These are phyloP conservation scores for Cyclospora cayetanensis DNA, from an alignment of 169 alveolate genomes.

Conservation along the genomic window DNA sequence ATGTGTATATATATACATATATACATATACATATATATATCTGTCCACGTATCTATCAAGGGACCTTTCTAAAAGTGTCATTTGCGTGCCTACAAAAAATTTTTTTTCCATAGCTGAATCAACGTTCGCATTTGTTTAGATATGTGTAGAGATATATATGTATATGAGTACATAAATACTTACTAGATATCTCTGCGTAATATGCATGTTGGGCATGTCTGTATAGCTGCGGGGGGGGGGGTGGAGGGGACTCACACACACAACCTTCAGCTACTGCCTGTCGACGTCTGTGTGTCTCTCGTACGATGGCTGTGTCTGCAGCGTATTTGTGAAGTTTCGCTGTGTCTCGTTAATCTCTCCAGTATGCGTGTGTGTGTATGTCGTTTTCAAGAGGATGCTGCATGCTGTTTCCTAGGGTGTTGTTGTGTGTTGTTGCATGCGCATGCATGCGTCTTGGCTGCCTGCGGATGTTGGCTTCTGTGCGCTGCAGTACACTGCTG, in stretches of 20 bases:
- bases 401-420: not conserved
- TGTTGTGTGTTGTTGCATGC: slow-evolving; percentile 38
- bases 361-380: not conserved
- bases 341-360: not conserved
- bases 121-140: not conserved
- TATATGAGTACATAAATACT: not conserved
- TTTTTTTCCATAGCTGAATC: not conserved
- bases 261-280: not conserved
- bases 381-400: not conserved
- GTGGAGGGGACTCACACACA: not conserved
- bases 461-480: slow-evolving; percentile 8
- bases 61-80: no score
- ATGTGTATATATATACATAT: not conserved
- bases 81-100: not conserved
- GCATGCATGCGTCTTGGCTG: not conserved
- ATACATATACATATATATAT: no score
- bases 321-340: no score
- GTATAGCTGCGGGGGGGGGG: no score
- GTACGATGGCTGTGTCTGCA: not conserved
- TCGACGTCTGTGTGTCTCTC: not conserved
- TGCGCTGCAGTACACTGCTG: slow-evolving; percentile 14
- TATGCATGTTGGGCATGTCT: no score
- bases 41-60: not conserved
- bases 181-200: no score
- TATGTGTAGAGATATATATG: not conserved